Evolutionary conservation across 1,284 basidiomycete genomes (phyloP), one percentile per base, ranked within the genome.

Genomic region (Bjerkandera adusta): DNA sequence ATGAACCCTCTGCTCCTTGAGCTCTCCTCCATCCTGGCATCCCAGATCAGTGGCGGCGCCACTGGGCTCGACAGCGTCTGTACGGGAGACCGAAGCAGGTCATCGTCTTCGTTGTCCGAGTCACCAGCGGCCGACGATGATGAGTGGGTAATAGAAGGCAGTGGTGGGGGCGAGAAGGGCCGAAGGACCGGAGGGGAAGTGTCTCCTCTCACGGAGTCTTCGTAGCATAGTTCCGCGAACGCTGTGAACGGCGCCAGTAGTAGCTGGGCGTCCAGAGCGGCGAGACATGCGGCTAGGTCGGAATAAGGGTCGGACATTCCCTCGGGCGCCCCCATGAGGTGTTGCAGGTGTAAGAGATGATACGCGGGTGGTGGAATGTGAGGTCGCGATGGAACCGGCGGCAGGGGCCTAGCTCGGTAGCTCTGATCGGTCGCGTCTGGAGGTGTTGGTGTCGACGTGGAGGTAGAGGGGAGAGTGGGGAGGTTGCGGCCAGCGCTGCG

Each of bases 341-440:
- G 37, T n/a, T 50, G 48, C n/a, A 50, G 43, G 30, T 50, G 44
- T n/a, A 50, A 44, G 11, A 50, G 48, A 25, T 50, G 43, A 34
- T 50, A 50, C 12, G 48, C 43, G 4, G 37, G 43, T 27, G 48
- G 48, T 16, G 39, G 39, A 25, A 42, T 43, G 36, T 41, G 38
- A 10, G 37, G 37, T 13, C 5, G 26, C 24, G 25, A 5, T 2
- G 30, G 40, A 13, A 30, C n/a, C 18, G 26, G 36, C 20, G 27
- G 32, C 32, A 36, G 36, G 13, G 42, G 42, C 10, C 42, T 16
- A n/a, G 29, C 30, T 18, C 39, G 39, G 33, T 42, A 42, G 16
- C 18, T 32, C 18, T 30, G 39, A 30, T 42, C 26, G 26, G 30
- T 30, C 20, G 30, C 39, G 22, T 42, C 39, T 29, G 39, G 39